phyloP scores from a whole-genome alignment of 108 stramenopile genomes.

The Halocafeteria seosinensis region DNA sequence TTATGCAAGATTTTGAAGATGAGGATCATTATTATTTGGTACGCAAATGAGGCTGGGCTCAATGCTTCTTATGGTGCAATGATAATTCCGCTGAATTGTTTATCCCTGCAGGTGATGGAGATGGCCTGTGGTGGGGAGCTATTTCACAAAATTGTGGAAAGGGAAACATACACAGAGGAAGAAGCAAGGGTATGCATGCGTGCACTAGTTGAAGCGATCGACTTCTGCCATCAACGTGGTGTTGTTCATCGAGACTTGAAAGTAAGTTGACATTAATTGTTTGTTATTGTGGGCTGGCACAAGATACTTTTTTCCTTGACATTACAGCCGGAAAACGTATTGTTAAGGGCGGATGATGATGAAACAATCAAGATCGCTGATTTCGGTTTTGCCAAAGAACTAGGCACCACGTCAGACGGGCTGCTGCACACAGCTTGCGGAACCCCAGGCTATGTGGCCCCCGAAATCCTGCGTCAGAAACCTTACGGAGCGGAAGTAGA shows the following conservation, averaged over 20 bases:
- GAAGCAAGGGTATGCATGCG: conserved; percentile 63
- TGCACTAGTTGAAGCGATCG: conserved; percentile 54
- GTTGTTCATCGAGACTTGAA: conserved; percentile 76
- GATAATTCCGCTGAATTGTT: too few relatives aligned
- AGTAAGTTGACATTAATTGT: too few relatives aligned
- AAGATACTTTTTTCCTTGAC: too few relatives aligned
- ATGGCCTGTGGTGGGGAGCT: conserved; percentile 76
- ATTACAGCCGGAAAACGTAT: conserved; percentile 82
- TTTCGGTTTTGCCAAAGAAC: conserved; percentile 82
- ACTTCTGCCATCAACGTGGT: conserved; percentile 53
- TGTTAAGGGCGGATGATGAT: conserved; percentile 55
- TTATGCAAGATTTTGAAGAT: not conserved
- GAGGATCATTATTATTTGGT: not conserved
- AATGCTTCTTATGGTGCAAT: too few relatives aligned
- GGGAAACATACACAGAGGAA: conserved; percentile 71
- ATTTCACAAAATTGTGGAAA: conserved; percentile 80
- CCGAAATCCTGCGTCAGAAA: conserved; percentile 36
- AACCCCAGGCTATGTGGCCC: conserved; percentile 27
- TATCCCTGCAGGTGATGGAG: too few relatives aligned
- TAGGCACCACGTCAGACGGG: not conserved
- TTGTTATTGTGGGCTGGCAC: too few relatives aligned
- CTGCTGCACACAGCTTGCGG: not conserved
- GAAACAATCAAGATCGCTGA: conserved; percentile 79
- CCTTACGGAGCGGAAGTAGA: conserved; percentile 43
- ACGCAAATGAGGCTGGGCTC: too few relatives aligned